phyloP scores from a whole-genome alignment of 2,329 filamentous ascomycete genomes.

The Neoscytalidium dimidiatum region DNA sequence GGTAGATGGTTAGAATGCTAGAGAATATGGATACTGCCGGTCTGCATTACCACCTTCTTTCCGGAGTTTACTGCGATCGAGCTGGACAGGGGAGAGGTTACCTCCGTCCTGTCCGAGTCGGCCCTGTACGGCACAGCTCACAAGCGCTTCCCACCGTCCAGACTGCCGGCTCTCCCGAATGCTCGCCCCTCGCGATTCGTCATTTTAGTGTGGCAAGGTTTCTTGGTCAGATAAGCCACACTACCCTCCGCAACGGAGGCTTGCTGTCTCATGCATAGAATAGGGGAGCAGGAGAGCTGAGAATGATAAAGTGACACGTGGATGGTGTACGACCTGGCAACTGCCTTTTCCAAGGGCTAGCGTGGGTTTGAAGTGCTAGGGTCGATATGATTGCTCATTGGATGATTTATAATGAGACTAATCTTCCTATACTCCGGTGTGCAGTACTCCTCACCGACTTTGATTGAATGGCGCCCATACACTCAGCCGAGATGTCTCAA shows the following conservation, averaged over 20 bases:
- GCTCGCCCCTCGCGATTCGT: neutral
- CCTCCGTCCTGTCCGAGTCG: neutral
- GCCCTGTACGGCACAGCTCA: neutral
- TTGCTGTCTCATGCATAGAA: neutral
- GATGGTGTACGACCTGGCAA: slow-evolving; percentile 1
- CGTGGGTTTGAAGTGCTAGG: neutral
- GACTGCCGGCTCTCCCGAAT: neutral
- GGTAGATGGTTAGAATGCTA: no score
- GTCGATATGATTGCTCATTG: slow-evolving; percentile 7
- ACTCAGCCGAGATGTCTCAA: neutral
- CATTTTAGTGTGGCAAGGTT: neutral
- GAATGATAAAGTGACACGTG: neutral
- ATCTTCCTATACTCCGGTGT: neutral
- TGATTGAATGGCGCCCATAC: neutral
- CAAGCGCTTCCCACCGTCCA: neutral
- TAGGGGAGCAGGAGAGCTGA: slow-evolving; percentile 8
- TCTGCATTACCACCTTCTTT: neutral
- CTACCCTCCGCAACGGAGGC: neutral
- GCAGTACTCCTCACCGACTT: slow-evolving; percentile 3
- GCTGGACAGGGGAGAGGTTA: neutral
- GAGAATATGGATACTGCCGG: no score
- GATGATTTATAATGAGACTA: neutral
- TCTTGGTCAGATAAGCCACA: neutral
- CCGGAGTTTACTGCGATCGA: neutral
- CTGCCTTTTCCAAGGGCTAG: neutral